Evolutionary conservation across 2,329 filamentous ascomycete genomes (phyloP).

Genomic region (Talaromyces pinophilus): DNA sequence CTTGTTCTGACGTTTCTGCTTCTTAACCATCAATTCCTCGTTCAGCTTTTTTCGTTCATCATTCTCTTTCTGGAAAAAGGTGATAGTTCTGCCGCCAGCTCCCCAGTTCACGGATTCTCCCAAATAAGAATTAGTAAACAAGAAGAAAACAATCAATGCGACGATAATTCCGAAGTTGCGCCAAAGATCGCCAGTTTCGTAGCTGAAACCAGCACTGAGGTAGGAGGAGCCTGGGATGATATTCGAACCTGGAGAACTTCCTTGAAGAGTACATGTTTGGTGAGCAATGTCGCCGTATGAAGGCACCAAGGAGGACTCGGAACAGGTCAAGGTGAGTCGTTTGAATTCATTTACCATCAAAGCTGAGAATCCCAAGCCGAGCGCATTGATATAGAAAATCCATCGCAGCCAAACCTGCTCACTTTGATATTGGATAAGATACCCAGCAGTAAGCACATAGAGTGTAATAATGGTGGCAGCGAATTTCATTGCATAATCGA

Average conservation of each 20-base stretch:
- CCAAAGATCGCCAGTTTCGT: slow-evolving; percentile 70
- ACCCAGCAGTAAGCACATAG: slow-evolving; percentile 79
- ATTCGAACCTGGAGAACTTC: slow-evolving; percentile 65
- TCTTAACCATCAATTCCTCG: slow-evolving; percentile 18
- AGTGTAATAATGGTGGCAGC: slow-evolving; percentile 76
- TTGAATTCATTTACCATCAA: slow-evolving; percentile 89
- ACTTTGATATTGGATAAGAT: slow-evolving; percentile 75
- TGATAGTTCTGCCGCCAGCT: slow-evolving; percentile 37
- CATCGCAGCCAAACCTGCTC: slow-evolving; percentile 76
- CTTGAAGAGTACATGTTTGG: slow-evolving; percentile 79
- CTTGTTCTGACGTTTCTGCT: slow-evolving; percentile 21
- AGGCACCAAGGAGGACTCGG: slow-evolving; percentile 62
- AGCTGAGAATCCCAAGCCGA: slow-evolving; percentile 72
- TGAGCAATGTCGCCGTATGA: slow-evolving; percentile 70
- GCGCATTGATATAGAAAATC: slow-evolving; percentile 67
- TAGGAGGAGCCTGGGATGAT: slow-evolving; percentile 68
- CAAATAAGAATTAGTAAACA: slow-evolving; percentile 41
- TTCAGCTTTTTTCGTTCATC: slow-evolving; percentile 27
- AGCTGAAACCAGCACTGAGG: slow-evolving; percentile 67
- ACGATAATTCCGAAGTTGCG: slow-evolving; percentile 52
- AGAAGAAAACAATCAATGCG: slow-evolving; percentile 39
- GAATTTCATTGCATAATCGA: slow-evolving; percentile 82
- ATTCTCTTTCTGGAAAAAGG: slow-evolving; percentile 33
- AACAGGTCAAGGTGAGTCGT: slow-evolving; percentile 68
- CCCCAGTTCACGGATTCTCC: slow-evolving; percentile 41